Percentiles rank a stretch among this genome's conserved stretches.
Evolutionary conservation across 2,329 filamentous ascomycete genomes (phyloP).

Genomic region (Neonectria sp.): DNA sequence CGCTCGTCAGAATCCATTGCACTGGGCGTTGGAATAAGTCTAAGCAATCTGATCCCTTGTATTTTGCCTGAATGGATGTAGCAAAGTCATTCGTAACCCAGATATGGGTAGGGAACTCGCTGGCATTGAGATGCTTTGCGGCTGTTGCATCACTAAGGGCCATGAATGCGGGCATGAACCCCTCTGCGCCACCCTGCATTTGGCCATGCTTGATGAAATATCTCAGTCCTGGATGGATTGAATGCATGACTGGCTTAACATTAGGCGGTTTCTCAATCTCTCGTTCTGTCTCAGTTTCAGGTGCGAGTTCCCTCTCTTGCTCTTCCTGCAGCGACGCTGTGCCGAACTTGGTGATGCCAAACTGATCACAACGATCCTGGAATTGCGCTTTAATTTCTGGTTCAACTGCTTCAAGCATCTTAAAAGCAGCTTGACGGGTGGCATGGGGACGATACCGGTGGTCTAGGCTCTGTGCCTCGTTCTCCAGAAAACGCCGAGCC

Average conservation of each 20-base stretch:
- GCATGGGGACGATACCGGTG: conserved; percentile 63
- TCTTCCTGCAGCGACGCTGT: conserved; percentile 68
- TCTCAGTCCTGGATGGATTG: conserved; percentile 58
- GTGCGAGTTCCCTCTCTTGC: conserved; percentile 77
- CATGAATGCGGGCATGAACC: conserved; percentile 36
- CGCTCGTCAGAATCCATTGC: conserved; percentile 43
- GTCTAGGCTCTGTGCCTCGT: conserved; percentile 67
- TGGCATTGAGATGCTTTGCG: conserved; percentile 27
- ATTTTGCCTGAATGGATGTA: conserved; percentile 6
- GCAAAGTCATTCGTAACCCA: conserved; percentile 42
- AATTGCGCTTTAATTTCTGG: fast-evolving
- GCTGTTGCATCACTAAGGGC: conserved; percentile 33
- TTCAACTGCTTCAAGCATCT: not conserved
- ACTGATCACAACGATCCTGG: conserved; percentile 12
- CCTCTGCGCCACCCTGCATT: not conserved
- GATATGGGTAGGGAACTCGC: conserved; percentile 27
- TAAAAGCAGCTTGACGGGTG: not conserved
- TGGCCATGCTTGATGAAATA: conserved; percentile 52
- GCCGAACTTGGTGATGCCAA: conserved; percentile 19
- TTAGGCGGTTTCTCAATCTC: conserved; percentile 64
- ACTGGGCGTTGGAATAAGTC: conserved; percentile 45
- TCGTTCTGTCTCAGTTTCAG: conserved; percentile 74
- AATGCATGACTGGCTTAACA: conserved; percentile 46
- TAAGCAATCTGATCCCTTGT: not conserved
- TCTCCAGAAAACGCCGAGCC: conserved; percentile 66